A percentile compares a stretch with the other conserved stretches of the same genome.
Evolutionary conservation across 176 grass and related monocot species (phyloP).

Genomic region (Zizania latifolia): DNA sequence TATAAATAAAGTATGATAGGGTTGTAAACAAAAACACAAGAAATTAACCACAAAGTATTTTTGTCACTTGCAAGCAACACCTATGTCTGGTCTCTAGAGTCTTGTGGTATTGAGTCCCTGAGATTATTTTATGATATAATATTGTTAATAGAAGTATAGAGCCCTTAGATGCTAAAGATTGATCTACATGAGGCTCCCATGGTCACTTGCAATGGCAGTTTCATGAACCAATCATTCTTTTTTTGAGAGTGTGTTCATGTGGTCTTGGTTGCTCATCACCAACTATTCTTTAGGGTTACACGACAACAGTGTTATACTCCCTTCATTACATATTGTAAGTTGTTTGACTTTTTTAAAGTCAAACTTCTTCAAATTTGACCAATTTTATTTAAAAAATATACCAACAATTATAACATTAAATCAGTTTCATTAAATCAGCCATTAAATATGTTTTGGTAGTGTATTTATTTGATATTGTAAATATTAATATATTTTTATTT

Average conservation of each 20-base stretch:
- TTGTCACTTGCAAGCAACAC: neutral
- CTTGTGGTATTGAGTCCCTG: too few species aligned
- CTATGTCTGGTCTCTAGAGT: neutral
- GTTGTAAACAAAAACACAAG: neutral
- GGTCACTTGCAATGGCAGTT: neutral
- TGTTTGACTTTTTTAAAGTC: too few species aligned
- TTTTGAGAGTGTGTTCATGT: neutral
- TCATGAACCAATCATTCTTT: neutral
- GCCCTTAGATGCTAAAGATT: neutral
- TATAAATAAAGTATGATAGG: constrained; percentile 8
- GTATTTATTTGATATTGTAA: too few species aligned
- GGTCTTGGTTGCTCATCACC: neutral
- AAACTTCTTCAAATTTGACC: too few species aligned
- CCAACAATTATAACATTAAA: too few species aligned
- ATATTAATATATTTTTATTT: too few species aligned
- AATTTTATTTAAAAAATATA: too few species aligned
- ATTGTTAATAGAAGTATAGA: neutral
- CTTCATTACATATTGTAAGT: too few species aligned
- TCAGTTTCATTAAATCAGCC: too few species aligned
- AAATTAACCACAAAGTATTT: neutral
- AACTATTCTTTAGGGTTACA: too few species aligned
- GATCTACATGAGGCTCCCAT: neutral
- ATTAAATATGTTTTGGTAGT: too few species aligned
- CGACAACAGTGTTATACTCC: too few species aligned
- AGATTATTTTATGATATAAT: neutral